Evolutionary conservation across 352 stramenopile genomes (phyloP), one percentile per base, ranked within the genome.

Genomic region (Pythium phragmitis): DNA sequence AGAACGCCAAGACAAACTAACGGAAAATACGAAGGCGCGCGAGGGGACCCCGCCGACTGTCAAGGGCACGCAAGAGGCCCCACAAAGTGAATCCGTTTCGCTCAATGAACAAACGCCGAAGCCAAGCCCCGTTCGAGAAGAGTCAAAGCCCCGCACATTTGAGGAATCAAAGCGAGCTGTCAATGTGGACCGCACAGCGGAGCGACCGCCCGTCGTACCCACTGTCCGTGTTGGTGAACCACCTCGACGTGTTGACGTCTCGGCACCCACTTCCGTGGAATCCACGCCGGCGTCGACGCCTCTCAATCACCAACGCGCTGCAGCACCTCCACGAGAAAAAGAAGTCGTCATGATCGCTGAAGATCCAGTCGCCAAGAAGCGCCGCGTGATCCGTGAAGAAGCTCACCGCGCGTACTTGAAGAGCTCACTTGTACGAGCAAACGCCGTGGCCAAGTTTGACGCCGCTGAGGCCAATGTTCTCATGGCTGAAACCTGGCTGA

Each of bases 401-500:
- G 50, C 74, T 58, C 17, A 73, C 74, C 45, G 75, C 63, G n/a
- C 73, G 6, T 83, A 76, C 33, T 63, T 89, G 26, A 88, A 90
- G 68, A 79, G 70, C 59, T 73, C 62, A 17, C 80, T 76, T 34
- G 77, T 89, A 8, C 85, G 67, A 50, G 87, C 85, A 45, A 76
- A 78, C 45, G 79, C 80, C 13, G 67, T 88, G 60, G 80, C 85
- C 49, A 88, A 90, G 60, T 70, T 73, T 26, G 30, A 82, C 3
- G 67, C 76, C 36, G 65, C 79, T 28, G 79, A 87, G 51, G 73
- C 77, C 1, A 80, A 91, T 21, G 59, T 93, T 12, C 60, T 63
- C 33, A 63, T 91, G 23, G 79, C 85, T 28, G 85, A 93, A 59
- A 86, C 80, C 49, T 93, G 82, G 82, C 65, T 93, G 13, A 64